Evolutionary conservation across 805 yeast genomes (phyloP).

Genomic region (Candida nanaspora): DNA sequence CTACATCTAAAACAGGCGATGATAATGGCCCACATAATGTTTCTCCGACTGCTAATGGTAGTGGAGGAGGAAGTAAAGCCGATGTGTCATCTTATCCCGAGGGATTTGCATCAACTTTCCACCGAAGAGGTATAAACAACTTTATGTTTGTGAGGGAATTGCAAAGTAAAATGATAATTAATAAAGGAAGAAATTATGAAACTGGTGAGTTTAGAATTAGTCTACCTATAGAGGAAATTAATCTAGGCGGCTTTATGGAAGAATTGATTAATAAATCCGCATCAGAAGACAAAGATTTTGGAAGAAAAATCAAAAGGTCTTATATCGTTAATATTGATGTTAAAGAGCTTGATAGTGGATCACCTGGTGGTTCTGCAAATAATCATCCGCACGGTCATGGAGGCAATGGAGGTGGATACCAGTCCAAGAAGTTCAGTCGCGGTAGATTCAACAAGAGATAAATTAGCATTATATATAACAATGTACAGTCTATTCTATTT

Average conservation of each 20-base stretch:
- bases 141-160: slow-evolving; percentile 46
- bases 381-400: neutral
- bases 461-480: too few species aligned
- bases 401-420: neutral
- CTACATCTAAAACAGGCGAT: slow-evolving; percentile 16
- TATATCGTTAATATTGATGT: slow-evolving; percentile 35
- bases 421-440: neutral
- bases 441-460: neutral
- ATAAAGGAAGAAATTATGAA: slow-evolving; percentile 26
- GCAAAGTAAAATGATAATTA: slow-evolving; percentile 37
- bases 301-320: slow-evolving; percentile 26
- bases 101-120: slow-evolving; percentile 43
- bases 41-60: slow-evolving; percentile 4
- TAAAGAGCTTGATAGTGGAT: slow-evolving; percentile 30
- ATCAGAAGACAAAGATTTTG: neutral
- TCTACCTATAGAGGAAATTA: slow-evolving; percentile 28
- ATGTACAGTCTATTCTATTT: too few species aligned
- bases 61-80: slow-evolving; percentile 1
- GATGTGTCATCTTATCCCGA: slow-evolving; percentile 34
- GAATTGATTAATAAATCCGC: slow-evolving; percentile 8
- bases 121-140: slow-evolving; percentile 38
- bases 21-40: slow-evolving; percentile 1
- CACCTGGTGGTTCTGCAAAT: neutral
- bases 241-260: slow-evolving; percentile 12
- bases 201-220: slow-evolving; percentile 37